These are phyloP conservation scores for Neophaeococcomyces mojaviensis DNA, from an alignment of 2,329 filamentous ascomycete species.

Conservation along the genomic window DNA sequence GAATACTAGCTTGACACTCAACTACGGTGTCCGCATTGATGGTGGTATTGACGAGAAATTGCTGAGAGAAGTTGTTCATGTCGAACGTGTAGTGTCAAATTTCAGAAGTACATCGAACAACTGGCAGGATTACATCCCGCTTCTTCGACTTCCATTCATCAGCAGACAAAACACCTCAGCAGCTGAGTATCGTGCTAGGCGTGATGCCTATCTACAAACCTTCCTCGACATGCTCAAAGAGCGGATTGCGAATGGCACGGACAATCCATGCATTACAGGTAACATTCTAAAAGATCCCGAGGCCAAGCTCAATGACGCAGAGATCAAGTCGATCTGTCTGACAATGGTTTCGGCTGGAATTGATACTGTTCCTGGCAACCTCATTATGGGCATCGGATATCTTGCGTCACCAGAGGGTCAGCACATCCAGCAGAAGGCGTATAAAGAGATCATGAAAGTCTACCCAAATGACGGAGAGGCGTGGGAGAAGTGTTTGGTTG, in stretches of 20 bases:
- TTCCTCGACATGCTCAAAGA: slow-evolving; percentile 55
- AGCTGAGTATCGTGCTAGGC: slow-evolving; percentile 56
- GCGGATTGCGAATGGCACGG: slow-evolving; percentile 54
- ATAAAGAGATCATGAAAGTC: slow-evolving; percentile 60
- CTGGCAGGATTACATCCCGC: slow-evolving; percentile 76
- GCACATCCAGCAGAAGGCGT: slow-evolving; percentile 61
- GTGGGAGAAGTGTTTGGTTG: slow-evolving; percentile 65
- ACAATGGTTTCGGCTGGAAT: slow-evolving; percentile 77
- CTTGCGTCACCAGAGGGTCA: slow-evolving; percentile 62
- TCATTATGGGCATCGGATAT: slow-evolving; percentile 73
- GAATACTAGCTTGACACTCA: slow-evolving; percentile 69
- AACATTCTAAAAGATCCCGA: slow-evolving; percentile 65
- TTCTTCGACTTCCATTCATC: slow-evolving; percentile 57
- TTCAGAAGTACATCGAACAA: slow-evolving; percentile 75
- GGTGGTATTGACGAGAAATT: slow-evolving; percentile 61
- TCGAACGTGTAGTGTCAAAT: slow-evolving; percentile 68
- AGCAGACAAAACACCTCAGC: slow-evolving; percentile 54
- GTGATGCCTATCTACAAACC: slow-evolving; percentile 58
- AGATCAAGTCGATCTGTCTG: slow-evolving; percentile 72
- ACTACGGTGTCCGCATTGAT: slow-evolving; percentile 70
- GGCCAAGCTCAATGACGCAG: slow-evolving; percentile 61
- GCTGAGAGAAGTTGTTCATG: slow-evolving; percentile 64
- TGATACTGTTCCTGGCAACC: slow-evolving; percentile 71
- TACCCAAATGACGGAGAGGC: slow-evolving; percentile 63
- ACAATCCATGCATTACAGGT: slow-evolving; percentile 61